Base-by-base conservation (phyloP, 2,329 filamentous ascomycete genomes). In the Huntiella moniliformis region DNA sequence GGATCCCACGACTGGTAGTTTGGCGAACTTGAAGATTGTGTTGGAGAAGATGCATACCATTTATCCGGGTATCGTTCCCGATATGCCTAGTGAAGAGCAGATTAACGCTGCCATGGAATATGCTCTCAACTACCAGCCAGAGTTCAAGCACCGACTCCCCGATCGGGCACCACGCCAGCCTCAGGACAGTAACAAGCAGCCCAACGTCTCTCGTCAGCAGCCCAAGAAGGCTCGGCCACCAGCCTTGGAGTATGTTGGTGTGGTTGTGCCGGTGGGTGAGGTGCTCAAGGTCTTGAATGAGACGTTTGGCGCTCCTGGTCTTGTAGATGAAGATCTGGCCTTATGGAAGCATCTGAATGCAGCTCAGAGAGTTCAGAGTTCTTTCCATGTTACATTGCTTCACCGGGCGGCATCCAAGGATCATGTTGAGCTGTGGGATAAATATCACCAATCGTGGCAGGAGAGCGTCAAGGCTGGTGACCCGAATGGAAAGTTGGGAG, bases 301-400 rank as follows among this genome's bases (percentile, higher is more conserved):
- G 42, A 65, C 80, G 11, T 95, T 98, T 60, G 63, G 66, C 16
- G 62, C 65, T 4, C 62, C 67, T 4, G 58, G 61, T 2, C 55
- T 73, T 0, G 61, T 74, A 4, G 54, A 44, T 5, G 57, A 58
- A 31, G 56, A 56, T 6, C 44, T 42, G 34, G 13, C 5, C 39
- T 78, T 94, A 56, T 98, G 82, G 65, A 73, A 71, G 54, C 74
- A 83, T 48, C 71, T 98, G 32, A 73, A 81, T 59, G 70, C 80
- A 53, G 71, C 69, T 2, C 71, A 79, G 15, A 82, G 91, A 46
- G 63, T 96, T 4, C 88, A 96, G 60, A 58, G 70, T n/a, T 70
- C 77, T 36, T 98, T 96, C 59, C 91, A 98, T 58, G 83, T 98
- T 48, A 98, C 91, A 0, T 71, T 98, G 35, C 85, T 95, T 59